Evolutionary conservation across 176 grass and related monocot genomes (phyloP).

Genomic region (Themeda triandra): DNA sequence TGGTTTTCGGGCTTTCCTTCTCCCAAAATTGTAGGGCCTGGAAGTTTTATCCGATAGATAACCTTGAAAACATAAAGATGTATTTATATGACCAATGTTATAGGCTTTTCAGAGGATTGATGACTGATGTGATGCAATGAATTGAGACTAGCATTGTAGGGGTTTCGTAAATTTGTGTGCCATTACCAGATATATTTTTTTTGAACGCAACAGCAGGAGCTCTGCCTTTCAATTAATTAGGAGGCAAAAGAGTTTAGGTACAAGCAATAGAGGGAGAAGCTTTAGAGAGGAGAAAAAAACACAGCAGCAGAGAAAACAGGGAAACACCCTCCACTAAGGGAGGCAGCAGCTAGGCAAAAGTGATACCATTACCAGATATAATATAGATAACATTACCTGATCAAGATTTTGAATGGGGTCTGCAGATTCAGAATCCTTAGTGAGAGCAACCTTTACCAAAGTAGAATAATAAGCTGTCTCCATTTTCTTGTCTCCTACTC

Average conservation of each 20-base stretch:
- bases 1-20: constrained; percentile 99
- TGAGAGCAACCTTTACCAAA: constrained; percentile 81
- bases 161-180: constrained; percentile 5
- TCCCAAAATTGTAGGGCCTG: constrained; percentile 80
- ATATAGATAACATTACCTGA: constrained; percentile 52
- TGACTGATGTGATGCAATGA: background rate
- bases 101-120: background rate
- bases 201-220: too few species aligned
- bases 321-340: too few species aligned
- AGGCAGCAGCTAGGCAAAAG: too few species aligned
- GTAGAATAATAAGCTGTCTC: constrained; percentile 87
- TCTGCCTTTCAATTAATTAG: too few species aligned
- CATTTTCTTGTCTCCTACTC: constrained; percentile 65
- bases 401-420: constrained; percentile 84
- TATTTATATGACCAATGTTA: constrained; percentile 1
- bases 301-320: too few species aligned
- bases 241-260: too few species aligned
- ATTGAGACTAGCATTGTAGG: background rate
- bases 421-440: constrained; percentile 59
- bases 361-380: background rate
- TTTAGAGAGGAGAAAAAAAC: too few species aligned
- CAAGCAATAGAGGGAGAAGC: too few species aligned
- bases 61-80: constrained; percentile 52
- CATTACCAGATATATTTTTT: background rate
- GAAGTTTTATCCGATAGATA: constrained; percentile 94